Evolutionary conservation across 495 filamentous ascomycete species (phyloP).

Genomic region (Penicillium mononematosum): DNA sequence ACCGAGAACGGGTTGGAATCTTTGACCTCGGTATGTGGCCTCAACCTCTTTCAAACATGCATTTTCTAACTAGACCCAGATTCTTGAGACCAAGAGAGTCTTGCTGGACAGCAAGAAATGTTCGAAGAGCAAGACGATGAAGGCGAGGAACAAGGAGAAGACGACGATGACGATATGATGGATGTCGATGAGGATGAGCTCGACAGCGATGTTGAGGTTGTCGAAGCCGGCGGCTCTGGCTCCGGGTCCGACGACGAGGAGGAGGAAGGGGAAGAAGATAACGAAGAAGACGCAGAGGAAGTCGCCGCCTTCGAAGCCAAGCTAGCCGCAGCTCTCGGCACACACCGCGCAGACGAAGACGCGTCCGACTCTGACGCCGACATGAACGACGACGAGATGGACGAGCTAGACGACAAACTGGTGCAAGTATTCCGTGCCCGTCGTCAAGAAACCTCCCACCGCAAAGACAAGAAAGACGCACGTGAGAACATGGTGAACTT

Average conservation of each 20-base stretch:
- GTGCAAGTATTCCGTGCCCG: conserved; percentile 79
- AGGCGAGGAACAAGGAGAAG: conserved; percentile 43
- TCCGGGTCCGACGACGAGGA: conserved; percentile 37
- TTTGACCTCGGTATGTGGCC: conserved; percentile 53
- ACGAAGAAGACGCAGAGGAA: conserved; percentile 50
- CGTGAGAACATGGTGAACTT: conserved; percentile 90
- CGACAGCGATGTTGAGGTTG: conserved; percentile 34
- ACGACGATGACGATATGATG: conserved; percentile 35
- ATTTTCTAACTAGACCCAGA: conserved; percentile 35
- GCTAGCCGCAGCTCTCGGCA: conserved; percentile 69
- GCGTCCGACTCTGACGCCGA: conserved; percentile 67
- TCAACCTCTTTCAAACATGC: neutral
- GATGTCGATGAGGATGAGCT: conserved; percentile 40
- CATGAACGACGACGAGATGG: conserved; percentile 96
- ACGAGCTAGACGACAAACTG: conserved; percentile 78
- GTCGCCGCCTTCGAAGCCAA: conserved; percentile 71
- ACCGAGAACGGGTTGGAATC: conserved; percentile 71
- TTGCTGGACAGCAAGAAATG: conserved; percentile 78
- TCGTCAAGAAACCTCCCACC: conserved; percentile 58
- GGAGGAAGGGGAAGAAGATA: conserved; percentile 38
- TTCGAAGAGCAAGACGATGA: conserved; percentile 77
- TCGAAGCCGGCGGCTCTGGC: conserved; percentile 27
- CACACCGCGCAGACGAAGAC: conserved; percentile 57
- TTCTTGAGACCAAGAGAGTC: conserved; percentile 77
- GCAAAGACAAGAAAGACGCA: conserved; percentile 79